A percentile compares a stretch with the other conserved stretches of the same genome.
These are phyloP conservation scores for Sabuloglossum arenarium DNA, from an alignment of 495 filamentous ascomycete genomes.

Conservation along the genomic window DNA sequence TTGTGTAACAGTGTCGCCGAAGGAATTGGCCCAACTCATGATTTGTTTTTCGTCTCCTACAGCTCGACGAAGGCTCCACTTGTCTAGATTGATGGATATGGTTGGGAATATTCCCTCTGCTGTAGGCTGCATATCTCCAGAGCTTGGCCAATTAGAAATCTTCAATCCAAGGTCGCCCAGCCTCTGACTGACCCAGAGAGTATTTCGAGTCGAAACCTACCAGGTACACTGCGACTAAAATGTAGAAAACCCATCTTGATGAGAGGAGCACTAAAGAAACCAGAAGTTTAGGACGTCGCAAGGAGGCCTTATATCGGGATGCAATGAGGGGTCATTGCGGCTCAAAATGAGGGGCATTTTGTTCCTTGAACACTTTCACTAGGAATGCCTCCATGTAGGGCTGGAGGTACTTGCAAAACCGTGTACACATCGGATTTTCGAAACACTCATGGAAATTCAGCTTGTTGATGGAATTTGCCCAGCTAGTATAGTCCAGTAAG, in stretches of 20 bases:
- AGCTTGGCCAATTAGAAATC: neutral
- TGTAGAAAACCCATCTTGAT: neutral
- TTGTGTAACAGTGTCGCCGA: neutral
- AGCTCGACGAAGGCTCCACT: neutral
- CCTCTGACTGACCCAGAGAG: neutral
- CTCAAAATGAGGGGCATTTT: conserved; percentile 3
- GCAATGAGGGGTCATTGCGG: conserved; percentile 1
- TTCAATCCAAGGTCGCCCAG: neutral
- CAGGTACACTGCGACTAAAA: neutral
- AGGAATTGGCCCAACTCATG: neutral
- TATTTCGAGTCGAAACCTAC: neutral
- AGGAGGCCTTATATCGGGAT: neutral
- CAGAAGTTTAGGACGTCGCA: neutral
- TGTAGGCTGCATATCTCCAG: neutral
- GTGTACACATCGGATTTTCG: neutral
- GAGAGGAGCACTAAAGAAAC: neutral
- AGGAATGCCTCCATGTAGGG: neutral
- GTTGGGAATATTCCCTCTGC: neutral
- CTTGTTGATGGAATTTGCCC: neutral
- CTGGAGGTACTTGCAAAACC: neutral
- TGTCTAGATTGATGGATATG: neutral
- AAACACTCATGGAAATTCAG: neutral
- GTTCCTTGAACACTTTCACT: neutral
- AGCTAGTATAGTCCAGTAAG: neutral
- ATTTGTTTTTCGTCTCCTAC: neutral